Base-by-base conservation (phyloP, 306 rosid genomes). In the Albizia julibrissin region DNA sequence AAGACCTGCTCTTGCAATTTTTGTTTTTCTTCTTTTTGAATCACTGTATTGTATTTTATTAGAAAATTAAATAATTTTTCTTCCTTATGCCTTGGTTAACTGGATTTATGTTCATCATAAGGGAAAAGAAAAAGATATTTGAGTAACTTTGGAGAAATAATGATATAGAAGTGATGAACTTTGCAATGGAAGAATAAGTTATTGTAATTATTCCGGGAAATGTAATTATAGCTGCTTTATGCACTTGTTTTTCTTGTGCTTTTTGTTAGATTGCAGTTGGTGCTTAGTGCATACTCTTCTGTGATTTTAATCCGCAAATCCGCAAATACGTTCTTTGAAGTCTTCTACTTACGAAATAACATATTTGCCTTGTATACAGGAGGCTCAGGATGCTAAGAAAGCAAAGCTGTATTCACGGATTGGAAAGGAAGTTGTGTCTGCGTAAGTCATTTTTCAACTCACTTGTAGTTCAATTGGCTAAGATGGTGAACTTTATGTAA, bases 351-450 rank as follows among this genome's bases (percentile, higher is more conserved):
- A 12, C 52, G 9, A 69, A 8, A 64, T 52, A 74, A 71, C 81
- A 42, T 79, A 69, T 65, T 76, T 77, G 50, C 34, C 34, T 72
- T 40, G 16, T 77, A 56, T 83, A 76, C 87, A 91, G 98, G 94
- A 86, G 27, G 87, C 88, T 75, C 91, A 92, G 80, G 86, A 92
- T 88, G 92, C 91, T 37, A 94, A 91, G 91, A 94, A 91, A 86
- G 85, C 88, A 74, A 95, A 95, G 88, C 91, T 95, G 22, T 93
- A 86, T 79, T 81, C 91, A 16, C 89, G 90, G 89, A 92, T 93
- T 14, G 99, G 98, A 69, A 95, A 95, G 91, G 95, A 95, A 74
- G 97, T 92, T 66, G 93, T 95, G 64, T 93, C 97, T 64, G 97
- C 99, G 97, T 95, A 89, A 85, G 98, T 89, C 72, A 67, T 46